phyloP scores from a whole-genome alignment of 345 rosid genomes.

The Melaleuca alternifolia region DNA sequence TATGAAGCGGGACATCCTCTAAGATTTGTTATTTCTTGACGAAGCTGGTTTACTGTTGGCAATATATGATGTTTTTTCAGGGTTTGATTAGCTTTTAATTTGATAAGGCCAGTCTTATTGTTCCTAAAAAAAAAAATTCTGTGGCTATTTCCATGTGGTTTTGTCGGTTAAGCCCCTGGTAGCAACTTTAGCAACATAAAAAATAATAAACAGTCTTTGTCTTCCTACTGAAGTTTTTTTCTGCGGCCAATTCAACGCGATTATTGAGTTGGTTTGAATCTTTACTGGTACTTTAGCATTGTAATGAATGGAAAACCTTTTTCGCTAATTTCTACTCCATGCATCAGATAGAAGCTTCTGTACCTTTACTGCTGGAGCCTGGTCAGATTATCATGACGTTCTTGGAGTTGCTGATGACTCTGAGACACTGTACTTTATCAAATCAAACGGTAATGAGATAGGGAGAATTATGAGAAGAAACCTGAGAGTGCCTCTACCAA shows the following conservation, averaged over 20 bases:
- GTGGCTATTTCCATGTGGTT: background rate
- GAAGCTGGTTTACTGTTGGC: background rate
- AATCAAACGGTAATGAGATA: conserved; percentile 79
- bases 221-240: background rate
- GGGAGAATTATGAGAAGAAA: conserved; percentile 43
- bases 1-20: background rate
- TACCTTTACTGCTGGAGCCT: conserved; percentile 57
- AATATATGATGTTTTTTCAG: background rate
- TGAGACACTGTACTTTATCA: conserved; percentile 60
- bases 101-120: background rate
- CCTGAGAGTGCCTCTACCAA: conserved; percentile 49
- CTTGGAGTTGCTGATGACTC: conserved; percentile 67
- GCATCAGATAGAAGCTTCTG: conserved; percentile 37
- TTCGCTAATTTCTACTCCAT: conserved; percentile 12
- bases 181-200: background rate
- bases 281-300: background rate
- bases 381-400: conserved; percentile 80
- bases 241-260: background rate
- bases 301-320: background rate
- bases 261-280: background rate
- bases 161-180: background rate
- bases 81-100: background rate
- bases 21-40: background rate
- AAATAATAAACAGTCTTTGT: background rate
- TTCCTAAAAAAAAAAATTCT: background rate